These are phyloP conservation scores for Phytophthora niederhauseri DNA, from an alignment of 352 stramenopile genomes.

Conservation along the genomic window DNA sequence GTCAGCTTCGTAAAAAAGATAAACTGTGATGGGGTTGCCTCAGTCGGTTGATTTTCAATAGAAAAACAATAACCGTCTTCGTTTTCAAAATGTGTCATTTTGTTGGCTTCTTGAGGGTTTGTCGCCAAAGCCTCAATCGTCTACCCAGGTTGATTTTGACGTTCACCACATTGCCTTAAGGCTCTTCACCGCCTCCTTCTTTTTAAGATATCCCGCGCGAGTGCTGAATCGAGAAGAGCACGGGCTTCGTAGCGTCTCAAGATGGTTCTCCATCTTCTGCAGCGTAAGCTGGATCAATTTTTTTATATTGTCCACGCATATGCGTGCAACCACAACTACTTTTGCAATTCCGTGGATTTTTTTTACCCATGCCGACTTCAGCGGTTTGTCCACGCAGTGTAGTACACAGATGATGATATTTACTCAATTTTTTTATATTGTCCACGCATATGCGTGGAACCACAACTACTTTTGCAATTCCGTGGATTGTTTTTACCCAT, in stretches of 20 bases:
- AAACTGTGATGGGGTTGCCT: too few relatives aligned
- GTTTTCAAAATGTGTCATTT: too few relatives aligned
- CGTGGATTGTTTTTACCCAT: neutral
- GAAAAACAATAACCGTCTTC: too few relatives aligned
- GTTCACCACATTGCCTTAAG: too few relatives aligned
- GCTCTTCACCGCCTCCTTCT: neutral
- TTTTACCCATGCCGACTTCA: neutral
- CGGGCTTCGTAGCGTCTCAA: conserved; percentile 24
- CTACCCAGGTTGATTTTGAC: too few relatives aligned
- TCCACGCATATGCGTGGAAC: conserved; percentile 5
- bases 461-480: neutral
- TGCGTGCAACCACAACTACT: too few relatives aligned
- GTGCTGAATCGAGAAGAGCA: conserved; percentile 13
- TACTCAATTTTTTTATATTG: conserved; percentile 22
- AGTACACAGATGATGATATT: neutral
- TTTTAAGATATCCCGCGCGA: neutral
- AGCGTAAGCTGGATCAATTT: conserved; percentile 26
- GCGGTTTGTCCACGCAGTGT: neutral
- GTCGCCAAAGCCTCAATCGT: too few relatives aligned
- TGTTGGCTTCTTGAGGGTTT: too few relatives aligned
- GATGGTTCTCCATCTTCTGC: conserved; percentile 27
- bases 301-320: conserved; percentile 26
- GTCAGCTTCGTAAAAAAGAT: too few relatives aligned
- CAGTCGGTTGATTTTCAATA: too few relatives aligned
- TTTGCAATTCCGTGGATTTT: neutral